phyloP scores from a whole-genome alignment of 164 flowering plant species.

The Liriodendron chinense region DNA sequence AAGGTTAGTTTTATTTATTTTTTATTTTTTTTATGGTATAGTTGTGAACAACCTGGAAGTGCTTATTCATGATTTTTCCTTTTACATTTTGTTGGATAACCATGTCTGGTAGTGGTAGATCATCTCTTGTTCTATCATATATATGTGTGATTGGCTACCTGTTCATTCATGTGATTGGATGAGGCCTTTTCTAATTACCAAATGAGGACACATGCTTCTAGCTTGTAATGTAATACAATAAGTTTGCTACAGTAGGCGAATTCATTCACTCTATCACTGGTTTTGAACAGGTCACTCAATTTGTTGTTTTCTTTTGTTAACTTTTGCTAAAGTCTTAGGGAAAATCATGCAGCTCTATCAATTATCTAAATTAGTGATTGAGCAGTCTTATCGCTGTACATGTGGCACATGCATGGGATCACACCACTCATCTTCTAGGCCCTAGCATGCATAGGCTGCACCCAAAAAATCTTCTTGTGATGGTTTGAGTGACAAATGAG shows the following conservation, averaged over 20 bases:
- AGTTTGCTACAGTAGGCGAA: not conserved
- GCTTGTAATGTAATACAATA: not conserved
- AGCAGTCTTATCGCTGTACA: not conserved
- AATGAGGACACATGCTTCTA: not conserved
- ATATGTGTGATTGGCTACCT: not conserved
- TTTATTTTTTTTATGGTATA: not conserved
- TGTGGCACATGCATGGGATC: not conserved
- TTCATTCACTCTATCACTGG: not conserved
- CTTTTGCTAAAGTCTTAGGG: no score
- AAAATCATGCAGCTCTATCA: no score
- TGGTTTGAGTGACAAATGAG: no score
- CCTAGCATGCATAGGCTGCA: not conserved
- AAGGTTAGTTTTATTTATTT: constrained; percentile 45
- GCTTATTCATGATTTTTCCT: not conserved
- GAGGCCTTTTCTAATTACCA: not conserved
- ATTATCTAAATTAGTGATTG: not conserved
- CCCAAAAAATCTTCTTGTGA: not conserved
- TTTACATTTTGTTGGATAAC: not conserved
- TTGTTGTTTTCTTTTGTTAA: no score
- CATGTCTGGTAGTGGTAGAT: no score
- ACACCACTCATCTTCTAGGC: not conserved
- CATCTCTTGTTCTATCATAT: no score
- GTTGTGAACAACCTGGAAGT: not conserved
- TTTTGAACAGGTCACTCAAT: no score
- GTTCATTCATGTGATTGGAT: not conserved